Base-by-base conservation (phyloP, 208 protist species). In the Trypanosoma mega region DNA sequence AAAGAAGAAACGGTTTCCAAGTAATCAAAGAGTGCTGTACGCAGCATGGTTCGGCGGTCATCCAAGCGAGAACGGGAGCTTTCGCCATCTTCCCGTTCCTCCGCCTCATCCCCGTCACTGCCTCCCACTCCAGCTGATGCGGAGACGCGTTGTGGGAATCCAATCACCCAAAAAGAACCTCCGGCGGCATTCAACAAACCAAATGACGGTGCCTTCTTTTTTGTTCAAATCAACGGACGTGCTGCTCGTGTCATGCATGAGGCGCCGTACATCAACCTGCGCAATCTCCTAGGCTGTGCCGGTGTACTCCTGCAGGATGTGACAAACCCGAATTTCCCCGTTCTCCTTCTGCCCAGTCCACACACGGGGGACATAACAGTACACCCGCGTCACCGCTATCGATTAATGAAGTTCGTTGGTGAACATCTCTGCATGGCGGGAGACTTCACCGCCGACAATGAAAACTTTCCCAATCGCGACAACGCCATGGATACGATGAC, bases 391-490 rank as follows among this genome's bases (percentile, higher is more conserved):
- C 82, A 76, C 50, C 65, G 76, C 44, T 90, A 90, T 67, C 57
- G 55, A 24, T 72, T 82, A 4, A 72, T 86, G 46, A 83, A 80
- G 50, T 90, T 90, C 39, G 59, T 86, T n/a, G 82, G 82, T 12
- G 76, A 85, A 33, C 71, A 90, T 56, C 45, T 90, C 39, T 62
- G 71, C 46, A 57, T 78, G 27, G 63, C 77, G 5, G 63, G 60
- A 16, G 61, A 63, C 31, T 68, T 61, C 36, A 16, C 21, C 21
- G 30, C 50, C 12, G 62, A 54, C 1, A 2, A 20, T 3, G 44
- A 61, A 27, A 21, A 58, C 11, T 24, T 57, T 18, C 4, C 34
- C 7, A 8, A n/a, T 12, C 11, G 24, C 45, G 12, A 49, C 45
- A 49, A 8, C 11, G 45, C 45, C 8, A 9, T 20, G 23, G 46